These are phyloP conservation scores for Rhododendron williamsianum DNA, from an alignment of 148 eudicot genomes.

Conservation along the genomic window DNA sequence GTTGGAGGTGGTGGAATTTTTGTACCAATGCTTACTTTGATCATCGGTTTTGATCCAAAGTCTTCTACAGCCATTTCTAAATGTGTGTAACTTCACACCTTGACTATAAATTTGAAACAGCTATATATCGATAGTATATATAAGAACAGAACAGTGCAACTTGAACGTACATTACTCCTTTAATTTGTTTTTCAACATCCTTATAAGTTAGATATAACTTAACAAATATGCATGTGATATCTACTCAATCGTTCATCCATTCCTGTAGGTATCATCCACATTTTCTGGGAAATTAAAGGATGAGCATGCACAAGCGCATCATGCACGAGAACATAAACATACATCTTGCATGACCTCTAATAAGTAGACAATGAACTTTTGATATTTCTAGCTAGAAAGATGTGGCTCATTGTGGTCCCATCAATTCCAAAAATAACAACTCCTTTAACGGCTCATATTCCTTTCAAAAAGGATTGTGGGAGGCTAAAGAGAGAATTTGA, in stretches of 20 bases:
- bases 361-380: no score
- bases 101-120: not conserved
- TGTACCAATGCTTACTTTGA: slow-evolving; percentile 56
- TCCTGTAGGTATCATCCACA: not conserved
- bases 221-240: no score
- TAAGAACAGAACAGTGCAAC: not conserved
- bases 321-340: not conserved
- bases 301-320: not conserved
- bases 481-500: no score
- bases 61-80: slow-evolving; percentile 68
- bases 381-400: no score
- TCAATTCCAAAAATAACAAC: no score
- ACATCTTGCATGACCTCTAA: no score
- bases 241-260: not conserved
- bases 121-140: not conserved
- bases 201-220: no score
- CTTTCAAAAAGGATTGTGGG: no score
- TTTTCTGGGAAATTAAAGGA: not conserved
- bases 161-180: not conserved
- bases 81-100: slow-evolving; percentile 22
- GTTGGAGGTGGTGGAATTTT: slow-evolving; percentile 65
- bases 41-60: slow-evolving; percentile 60
- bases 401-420: no score
- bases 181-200: no score
- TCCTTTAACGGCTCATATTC: no score